phyloP scores from a whole-genome alignment of 108 stramenopile species.

The Skeletonema marinoi region DNA sequence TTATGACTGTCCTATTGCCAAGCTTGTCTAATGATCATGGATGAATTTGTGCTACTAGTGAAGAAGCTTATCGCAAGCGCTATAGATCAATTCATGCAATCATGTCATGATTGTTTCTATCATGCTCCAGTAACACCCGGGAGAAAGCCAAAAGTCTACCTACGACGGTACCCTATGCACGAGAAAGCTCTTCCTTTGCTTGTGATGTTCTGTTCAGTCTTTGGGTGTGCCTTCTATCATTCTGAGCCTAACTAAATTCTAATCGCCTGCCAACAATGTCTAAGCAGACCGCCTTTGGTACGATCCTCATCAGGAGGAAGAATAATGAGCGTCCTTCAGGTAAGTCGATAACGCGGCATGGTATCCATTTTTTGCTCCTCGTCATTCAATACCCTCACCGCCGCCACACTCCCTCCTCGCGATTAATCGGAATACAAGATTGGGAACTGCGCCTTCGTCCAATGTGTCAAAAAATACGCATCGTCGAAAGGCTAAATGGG shows the following conservation, averaged over 20 bases:
- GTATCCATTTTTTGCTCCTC: background rate
- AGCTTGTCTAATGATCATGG: no score
- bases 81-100: no score
- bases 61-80: no score
- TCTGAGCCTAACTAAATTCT: no score
- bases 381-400: background rate
- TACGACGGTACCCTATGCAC: no score
- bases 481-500: slow-evolving; percentile 55
- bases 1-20: background rate
- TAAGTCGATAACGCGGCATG: background rate
- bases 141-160: no score
- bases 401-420: background rate
- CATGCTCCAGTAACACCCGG: no score
- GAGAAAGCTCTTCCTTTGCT: no score
- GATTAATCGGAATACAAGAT: slow-evolving; percentile 16
- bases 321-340: slow-evolving; percentile 44
- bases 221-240: no score
- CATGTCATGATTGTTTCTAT: no score
- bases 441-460: slow-evolving; percentile 50
- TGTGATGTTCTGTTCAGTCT: no score
- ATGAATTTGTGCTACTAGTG: no score
- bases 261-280: background rate
- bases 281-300: slow-evolving; percentile 27
- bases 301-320: slow-evolving; percentile 44
- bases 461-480: slow-evolving; percentile 50